Base-by-base conservation (phyloP, 768 basidiomycete species). In the Pholiota conissans region DNA sequence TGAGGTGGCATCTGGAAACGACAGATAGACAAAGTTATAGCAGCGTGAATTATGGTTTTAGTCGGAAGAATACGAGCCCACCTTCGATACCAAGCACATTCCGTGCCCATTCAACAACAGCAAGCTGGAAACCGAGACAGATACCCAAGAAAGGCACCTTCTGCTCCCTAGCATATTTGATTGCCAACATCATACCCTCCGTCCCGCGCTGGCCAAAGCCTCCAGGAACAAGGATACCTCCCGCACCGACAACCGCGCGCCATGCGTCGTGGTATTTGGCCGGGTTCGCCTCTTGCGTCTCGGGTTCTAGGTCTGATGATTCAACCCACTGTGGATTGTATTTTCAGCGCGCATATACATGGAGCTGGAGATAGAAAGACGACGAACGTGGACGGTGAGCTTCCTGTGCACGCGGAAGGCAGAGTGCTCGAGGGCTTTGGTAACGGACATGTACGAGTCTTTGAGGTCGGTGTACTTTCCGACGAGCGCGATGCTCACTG, bases 381-480 rank as follows among this genome's bases (percentile, higher is more conserved):
- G 16, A 76, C 84, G 45, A 62, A 91, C 95, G 64, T 93, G 84
- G 37, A 98, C 79, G 51, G 76, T 79, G 35, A 99, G 83, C 68
- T 91, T 95, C 56, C 92, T 78, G 56, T 86, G 90, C 54, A 96
- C 91, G 40, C 93, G 85, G 77, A 98, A 93, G 0, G 95, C 93
- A 5, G 95, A 95, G 72, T 99, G 96, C 73, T 99, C 96, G 32
- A 99, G 79, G 20, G 97, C 86, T 79, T 99, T 99, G 67, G 87
- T 88, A 55, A 99, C 96, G 27, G 91, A 94, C 93, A 98, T 98
- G 71, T 99, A 99, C 26, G 95, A 97, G 73, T 99, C 96, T 73
- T 94, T 92, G 47, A 98, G 79, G 62, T 93, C 87, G 11, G 95
- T 98, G 77, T 99, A 99, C 75, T 99, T 99, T 45, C 96, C 96